phyloP scores from a whole-genome alignment of 352 stramenopile genomes.

The Phytophthora agathidicida region DNA sequence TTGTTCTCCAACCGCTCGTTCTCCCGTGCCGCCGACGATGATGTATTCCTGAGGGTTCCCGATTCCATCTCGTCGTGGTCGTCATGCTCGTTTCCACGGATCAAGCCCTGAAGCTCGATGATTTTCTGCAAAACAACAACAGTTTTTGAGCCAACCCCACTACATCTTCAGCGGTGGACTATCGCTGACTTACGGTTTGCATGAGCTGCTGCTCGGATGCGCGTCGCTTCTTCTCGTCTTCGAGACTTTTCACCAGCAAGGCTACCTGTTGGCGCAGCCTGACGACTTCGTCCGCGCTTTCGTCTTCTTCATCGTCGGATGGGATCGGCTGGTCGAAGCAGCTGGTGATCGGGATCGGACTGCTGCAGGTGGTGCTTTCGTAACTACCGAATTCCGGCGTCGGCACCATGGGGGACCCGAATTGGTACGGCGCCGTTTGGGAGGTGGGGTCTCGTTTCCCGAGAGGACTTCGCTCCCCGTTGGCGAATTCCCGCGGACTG shows the following conservation, averaged over 20 bases:
- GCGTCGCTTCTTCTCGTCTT: slow-evolving; percentile 74
- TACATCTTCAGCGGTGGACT: not conserved
- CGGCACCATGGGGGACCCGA: slow-evolving; percentile 23
- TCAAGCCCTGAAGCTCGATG: slow-evolving; percentile 70
- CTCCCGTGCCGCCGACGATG: slow-evolving; percentile 15
- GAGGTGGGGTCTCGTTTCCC: slow-evolving; percentile 26
- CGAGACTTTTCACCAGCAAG: slow-evolving; percentile 60
- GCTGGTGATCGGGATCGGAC: slow-evolving; percentile 24
- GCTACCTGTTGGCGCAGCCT: slow-evolving; percentile 63
- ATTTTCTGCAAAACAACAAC: slow-evolving; percentile 59
- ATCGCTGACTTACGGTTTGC: slow-evolving; percentile 47
- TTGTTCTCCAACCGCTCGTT: slow-evolving; percentile 33
- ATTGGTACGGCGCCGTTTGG: slow-evolving; percentile 29
- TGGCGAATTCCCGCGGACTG: slow-evolving; percentile 39
- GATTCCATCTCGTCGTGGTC: slow-evolving; percentile 31
- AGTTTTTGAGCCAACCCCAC: slow-evolving; percentile 1
- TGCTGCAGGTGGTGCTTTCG: slow-evolving; percentile 36
- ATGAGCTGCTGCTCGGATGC: slow-evolving; percentile 69
- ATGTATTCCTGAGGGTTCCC: slow-evolving; percentile 2
- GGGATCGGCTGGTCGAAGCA: slow-evolving; percentile 29
- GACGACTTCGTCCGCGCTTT: slow-evolving; percentile 39
- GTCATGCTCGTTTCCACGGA: slow-evolving; percentile 55
- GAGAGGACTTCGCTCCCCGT: slow-evolving; percentile 12
- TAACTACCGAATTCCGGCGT: slow-evolving; percentile 31
- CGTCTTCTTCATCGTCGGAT: slow-evolving; percentile 38